phyloP scores from a whole-genome alignment of 495 filamentous ascomycete species.

The Darksidea phi region DNA sequence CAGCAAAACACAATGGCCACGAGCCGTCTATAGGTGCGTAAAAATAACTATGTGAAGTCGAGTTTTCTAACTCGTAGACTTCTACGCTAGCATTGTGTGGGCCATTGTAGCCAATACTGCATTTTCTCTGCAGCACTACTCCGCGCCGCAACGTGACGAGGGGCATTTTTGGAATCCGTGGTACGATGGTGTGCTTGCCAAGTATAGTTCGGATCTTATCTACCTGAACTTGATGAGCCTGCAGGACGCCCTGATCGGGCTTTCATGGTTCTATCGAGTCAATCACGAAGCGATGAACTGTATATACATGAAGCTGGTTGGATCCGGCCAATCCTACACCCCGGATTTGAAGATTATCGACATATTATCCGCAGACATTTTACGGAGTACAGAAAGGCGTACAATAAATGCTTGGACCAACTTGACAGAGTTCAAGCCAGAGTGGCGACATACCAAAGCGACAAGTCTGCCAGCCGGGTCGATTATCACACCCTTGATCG shows the following conservation, averaged over 20 bases:
- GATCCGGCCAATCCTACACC: conserved; percentile 4
- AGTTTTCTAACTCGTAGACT: conserved; percentile 5
- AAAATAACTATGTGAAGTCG: conserved; percentile 3
- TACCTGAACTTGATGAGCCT: conserved; percentile 14
- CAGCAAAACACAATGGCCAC: conserved; percentile 5
- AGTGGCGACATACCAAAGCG: conserved; percentile 4
- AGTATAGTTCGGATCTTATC: conserved; percentile 1
- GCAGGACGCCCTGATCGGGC: conserved; percentile 1
- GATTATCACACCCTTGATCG: conserved; percentile 3
- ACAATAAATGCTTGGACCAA: conserved; percentile 9
- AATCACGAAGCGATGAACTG: conserved; percentile 10
- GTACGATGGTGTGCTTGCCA: not conserved
- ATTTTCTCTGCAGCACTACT: conserved; percentile 12
- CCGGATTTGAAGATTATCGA: conserved; percentile 5
- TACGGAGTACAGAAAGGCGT: conserved; percentile 5
- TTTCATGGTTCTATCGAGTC: conserved; percentile 7
- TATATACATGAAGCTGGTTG: conserved; percentile 8
- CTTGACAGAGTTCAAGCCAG: conserved; percentile 12
- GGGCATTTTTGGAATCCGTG: conserved; percentile 1
- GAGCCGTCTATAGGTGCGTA: conserved; percentile 9
- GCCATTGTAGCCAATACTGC: conserved; percentile 12
- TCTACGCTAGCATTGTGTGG: conserved; percentile 3
- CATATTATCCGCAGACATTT: not conserved
- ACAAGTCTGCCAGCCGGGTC: conserved; percentile 7
- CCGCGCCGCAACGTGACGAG: conserved; percentile 3